Evolutionary conservation across 331 rosid species (phyloP).

Genomic region (Quercus phellos): DNA sequence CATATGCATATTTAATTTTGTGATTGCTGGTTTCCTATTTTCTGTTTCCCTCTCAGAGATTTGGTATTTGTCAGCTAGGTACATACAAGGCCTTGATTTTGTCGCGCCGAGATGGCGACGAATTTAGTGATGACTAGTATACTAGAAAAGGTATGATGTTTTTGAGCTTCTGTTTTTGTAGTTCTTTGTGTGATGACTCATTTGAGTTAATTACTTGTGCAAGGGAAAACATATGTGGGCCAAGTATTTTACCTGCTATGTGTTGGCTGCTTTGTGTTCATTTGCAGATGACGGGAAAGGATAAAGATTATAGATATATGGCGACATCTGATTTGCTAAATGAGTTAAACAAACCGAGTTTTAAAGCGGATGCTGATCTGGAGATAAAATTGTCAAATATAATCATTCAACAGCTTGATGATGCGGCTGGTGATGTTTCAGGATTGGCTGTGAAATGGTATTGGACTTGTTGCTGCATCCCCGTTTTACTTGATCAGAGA

Average conservation of each 20-base stretch:
- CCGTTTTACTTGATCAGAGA: not conserved
- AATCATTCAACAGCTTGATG: constrained; percentile 94
- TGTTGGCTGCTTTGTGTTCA: not conserved
- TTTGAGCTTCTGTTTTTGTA: not conserved
- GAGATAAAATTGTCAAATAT: constrained; percentile 72
- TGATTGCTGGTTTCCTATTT: not conserved
- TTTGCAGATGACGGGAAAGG: constrained; percentile 91
- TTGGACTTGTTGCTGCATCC: not conserved
- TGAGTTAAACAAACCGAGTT: constrained; percentile 65
- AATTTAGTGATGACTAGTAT: constrained; percentile 46
- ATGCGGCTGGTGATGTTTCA: constrained; percentile 96
- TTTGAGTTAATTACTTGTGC: not conserved
- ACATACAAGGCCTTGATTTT: not conserved
- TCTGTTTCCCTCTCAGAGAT: not conserved
- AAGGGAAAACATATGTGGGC: not conserved
- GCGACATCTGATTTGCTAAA: constrained; percentile 94
- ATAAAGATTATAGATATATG: constrained; percentile 96
- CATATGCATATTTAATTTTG: not conserved
- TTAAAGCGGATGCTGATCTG: constrained; percentile 83
- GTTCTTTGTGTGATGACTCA: not conserved
- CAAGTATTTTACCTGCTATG: not conserved
- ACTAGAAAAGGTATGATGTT: constrained; percentile 45
- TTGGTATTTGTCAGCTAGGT: not conserved
- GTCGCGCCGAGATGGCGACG: constrained; percentile 35
- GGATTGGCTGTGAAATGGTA: constrained; percentile 98